Base-by-base conservation (phyloP, 169 alveolate genomes). In the Theileria parva region DNA sequence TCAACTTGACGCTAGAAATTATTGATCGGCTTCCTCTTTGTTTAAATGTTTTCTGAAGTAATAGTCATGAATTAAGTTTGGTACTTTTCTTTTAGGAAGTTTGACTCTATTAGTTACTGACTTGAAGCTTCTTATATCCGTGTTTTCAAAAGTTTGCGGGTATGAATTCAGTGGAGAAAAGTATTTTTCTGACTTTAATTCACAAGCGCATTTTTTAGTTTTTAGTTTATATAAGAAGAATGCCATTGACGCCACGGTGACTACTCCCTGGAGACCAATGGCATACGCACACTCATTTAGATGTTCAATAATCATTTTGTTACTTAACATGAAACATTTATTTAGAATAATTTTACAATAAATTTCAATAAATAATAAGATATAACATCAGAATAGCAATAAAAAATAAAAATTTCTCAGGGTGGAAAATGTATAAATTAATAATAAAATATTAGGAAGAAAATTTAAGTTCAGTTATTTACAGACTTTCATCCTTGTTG, bases 181-280 rank as follows among this genome's bases (percentile, higher is more conserved):
- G 44, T 21, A 32, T 44, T 25, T 44, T 28, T 61, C 39, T 5
- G 37, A 19, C 23, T 51, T n/a, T 15, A 11, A 9, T n/a, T 13
- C 13, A 11, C 81, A 61, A 27, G 15, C 13, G 28, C 30, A 39
- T 19, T 51, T 34, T 44, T 74, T 80, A 32, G 23, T 30, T 34
- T 37, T 69, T 23, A 75, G 71, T 23, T 75, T 80, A 27, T 74
- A 80, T 19, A 80, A 81, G 68, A 74, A 80, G 21, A 55, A 48
- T 15, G 77, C 81, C 57, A 80, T 59, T 17, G 87, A 80, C 17
- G 87, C 81, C n/a, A 67, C 87, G 0, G 87, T 77, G 68, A 71
- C 66, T 19, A 63, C 37, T 50, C 87, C 77, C 77, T 80, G 87
- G 21, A 80, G 67, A 19, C 66, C 65, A 9, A 80, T 19, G 11